Base-by-base conservation (phyloP, 2,329 filamentous ascomycete genomes). In the Sclerotinia minor region DNA sequence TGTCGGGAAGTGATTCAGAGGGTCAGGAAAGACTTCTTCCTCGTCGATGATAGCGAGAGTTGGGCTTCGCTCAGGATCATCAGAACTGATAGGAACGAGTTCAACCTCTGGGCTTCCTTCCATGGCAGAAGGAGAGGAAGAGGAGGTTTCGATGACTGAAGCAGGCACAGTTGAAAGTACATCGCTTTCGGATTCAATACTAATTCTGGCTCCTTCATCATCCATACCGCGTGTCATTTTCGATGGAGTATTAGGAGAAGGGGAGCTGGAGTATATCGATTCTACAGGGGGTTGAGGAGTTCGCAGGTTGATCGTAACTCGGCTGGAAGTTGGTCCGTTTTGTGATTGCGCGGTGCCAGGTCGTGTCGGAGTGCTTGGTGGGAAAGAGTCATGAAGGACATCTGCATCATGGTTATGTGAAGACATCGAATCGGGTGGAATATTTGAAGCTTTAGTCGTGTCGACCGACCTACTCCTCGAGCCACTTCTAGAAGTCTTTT, bases 221-320 rank as follows among this genome's bases (percentile, higher is more conserved):
- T 72, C 70, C 52, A 58, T 67, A 52, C 57, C 66, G 38, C 69
- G 63, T 38, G 55, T 53, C 73, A 76, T 76, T 68, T 75, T 76
- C 55, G 73, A 73, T 8, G 72, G 73, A 58, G 76, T 76, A 54
- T 76, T 76, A 38, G 80, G 80, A 9, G 83, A 83, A 17, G 78
- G 71, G 4, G 83, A 80, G 4, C 80, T 82, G 29, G 82, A 81
- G 24, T 80, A 77, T 38, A 79, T 79, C 21, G 78, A 76, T 29
- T 81, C 80, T 59, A 59, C 24, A 19, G 79, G 77, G 54, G 76
- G 75, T 21, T 79, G 79, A 78, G 69, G 77, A 73, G 72, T 83
- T 83, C 86, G 84, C 60, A 88, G 78, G 73, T 88, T 88, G 65
- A 89, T 83, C 13, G 86, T 88, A 61, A 88, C 84, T 74, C 80